phyloP scores from a whole-genome alignment of 352 stramenopile species.

The Globisporangium sylvaticum region DNA sequence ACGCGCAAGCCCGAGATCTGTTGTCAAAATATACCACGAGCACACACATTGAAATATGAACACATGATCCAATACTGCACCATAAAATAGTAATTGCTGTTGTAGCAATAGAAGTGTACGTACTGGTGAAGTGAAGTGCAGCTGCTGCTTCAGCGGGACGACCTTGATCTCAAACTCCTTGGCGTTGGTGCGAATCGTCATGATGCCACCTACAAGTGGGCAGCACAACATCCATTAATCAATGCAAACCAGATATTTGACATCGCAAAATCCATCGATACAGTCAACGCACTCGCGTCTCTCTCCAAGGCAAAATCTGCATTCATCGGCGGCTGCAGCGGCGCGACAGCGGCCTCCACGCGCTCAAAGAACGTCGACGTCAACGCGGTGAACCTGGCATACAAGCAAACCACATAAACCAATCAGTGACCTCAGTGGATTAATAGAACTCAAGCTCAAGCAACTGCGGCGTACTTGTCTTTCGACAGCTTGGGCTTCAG shows the following conservation, averaged over 20 bases:
- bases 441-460: not conserved
- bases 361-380: slow-evolving; percentile 58
- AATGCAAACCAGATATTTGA: not conserved
- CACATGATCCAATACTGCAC: too few relatives aligned
- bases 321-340: slow-evolving; percentile 63
- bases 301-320: slow-evolving; percentile 48
- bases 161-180: slow-evolving; percentile 68
- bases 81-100: too few relatives aligned
- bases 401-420: too few relatives aligned
- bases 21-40: not conserved
- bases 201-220: slow-evolving; percentile 21
- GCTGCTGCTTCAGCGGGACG: slow-evolving; percentile 55
- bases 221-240: not conserved
- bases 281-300: slow-evolving; percentile 23
- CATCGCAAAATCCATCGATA: not conserved
- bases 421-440: too few relatives aligned
- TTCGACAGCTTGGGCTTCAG: slow-evolving; percentile 50
- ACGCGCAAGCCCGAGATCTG: slow-evolving; percentile 68
- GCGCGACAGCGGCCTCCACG: slow-evolving; percentile 51
- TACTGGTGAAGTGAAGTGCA: slow-evolving; percentile 65
- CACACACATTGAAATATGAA: too few relatives aligned
- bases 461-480: slow-evolving; percentile 30
- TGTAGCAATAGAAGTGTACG: not conserved
- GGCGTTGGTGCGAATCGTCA: slow-evolving; percentile 46
- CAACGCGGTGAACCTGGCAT: slow-evolving; percentile 59